Conservation (phyloP, 305 asterid species). For the Solanum aculeatissimum region DNA sequence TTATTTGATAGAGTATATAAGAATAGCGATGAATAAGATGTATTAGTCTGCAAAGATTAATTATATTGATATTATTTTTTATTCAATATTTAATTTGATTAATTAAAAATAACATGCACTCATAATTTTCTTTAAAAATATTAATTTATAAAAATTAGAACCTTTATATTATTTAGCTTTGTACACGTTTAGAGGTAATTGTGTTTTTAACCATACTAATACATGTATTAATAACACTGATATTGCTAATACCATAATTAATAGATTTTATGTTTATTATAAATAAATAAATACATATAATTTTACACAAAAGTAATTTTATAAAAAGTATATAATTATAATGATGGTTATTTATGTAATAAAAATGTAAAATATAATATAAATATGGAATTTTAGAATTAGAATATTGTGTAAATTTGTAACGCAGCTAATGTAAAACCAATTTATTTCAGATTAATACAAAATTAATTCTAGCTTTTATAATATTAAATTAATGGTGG, state of each 20-base stretch:
- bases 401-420: background rate
- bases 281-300: background rate
- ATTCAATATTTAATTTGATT: too few species aligned
- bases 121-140: too few species aligned
- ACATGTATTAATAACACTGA: background rate
- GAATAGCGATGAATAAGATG: too few species aligned
- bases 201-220: too few species aligned
- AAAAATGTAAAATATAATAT: background rate
- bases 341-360: background rate
- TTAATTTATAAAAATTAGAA: too few species aligned
- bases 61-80: too few species aligned
- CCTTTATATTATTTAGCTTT: too few species aligned
- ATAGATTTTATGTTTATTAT: background rate
- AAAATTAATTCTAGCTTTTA: background rate
- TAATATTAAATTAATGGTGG: background rate
- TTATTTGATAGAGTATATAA: too few species aligned
- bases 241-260: background rate
- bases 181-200: too few species aligned
- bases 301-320: background rate
- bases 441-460: background rate
- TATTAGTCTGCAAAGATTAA: too few species aligned
- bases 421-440: background rate
- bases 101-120: too few species aligned
- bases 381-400: background rate
- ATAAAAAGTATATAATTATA: background rate